phyloP scores from a whole-genome alignment of 768 basidiomycete species.

The Cyclocybe cylindracea region DNA sequence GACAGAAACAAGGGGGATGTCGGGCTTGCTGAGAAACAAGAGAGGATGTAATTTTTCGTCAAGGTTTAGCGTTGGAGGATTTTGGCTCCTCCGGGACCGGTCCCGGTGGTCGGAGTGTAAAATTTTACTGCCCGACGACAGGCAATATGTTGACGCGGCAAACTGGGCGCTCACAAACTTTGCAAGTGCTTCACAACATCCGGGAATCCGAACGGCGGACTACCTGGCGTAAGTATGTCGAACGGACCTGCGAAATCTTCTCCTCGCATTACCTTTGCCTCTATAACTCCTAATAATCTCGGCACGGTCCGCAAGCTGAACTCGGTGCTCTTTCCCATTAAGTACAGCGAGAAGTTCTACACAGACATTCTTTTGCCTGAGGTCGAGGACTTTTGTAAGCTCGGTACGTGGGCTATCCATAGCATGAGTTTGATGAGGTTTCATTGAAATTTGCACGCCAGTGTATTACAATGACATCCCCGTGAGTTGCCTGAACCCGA shows the following conservation, averaged over 20 bases:
- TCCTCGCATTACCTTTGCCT: slow-evolving; percentile 66
- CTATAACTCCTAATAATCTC: slow-evolving; percentile 79
- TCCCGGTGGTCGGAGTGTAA: too few species aligned
- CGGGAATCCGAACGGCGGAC: too few species aligned
- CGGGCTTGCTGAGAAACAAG: too few species aligned
- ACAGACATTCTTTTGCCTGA: slow-evolving; percentile 74
- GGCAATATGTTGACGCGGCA: too few species aligned
- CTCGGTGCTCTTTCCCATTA: slow-evolving; percentile 85
- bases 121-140: too few species aligned
- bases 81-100: too few species aligned
- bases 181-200: too few species aligned
- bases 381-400: slow-evolving; percentile 84
- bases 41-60: too few species aligned
- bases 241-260: slow-evolving; percentile 19
- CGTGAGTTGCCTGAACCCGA: slow-evolving; percentile 29
- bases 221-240: slow-evolving; percentile 10
- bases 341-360: slow-evolving; percentile 89
- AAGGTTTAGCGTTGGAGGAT: too few species aligned
- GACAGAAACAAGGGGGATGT: too few species aligned
- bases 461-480: slow-evolving; percentile 95
- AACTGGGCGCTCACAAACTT: too few species aligned
- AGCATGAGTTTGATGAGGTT: not conserved
- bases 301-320: slow-evolving; percentile 73
- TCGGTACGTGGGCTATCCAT: slow-evolving; percentile 56
- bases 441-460: slow-evolving; percentile 27